phyloP scores from a whole-genome alignment of 495 filamentous ascomycete species.

The Penicillium pulvis region DNA sequence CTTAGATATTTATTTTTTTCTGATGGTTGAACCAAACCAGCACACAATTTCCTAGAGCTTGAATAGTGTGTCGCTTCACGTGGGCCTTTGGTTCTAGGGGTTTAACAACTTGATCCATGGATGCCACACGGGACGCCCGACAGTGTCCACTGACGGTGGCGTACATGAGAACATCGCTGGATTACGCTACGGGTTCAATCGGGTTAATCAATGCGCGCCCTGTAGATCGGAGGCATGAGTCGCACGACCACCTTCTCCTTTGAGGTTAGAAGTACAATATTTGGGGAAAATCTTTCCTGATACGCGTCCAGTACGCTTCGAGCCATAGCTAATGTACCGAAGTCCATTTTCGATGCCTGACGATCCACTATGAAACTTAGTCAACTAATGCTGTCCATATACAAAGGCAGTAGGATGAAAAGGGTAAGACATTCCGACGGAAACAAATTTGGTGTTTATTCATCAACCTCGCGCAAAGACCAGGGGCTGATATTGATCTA shows the following conservation, averaged over 20 bases:
- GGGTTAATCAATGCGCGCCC: not conserved
- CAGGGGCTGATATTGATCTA: not conserved
- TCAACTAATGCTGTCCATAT: not conserved
- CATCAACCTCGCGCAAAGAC: not conserved
- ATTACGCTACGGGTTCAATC: constrained; percentile 1
- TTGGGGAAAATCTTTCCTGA: not conserved
- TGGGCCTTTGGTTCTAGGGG: not conserved
- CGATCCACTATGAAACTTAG: not conserved
- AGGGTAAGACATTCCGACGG: not conserved
- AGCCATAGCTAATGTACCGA: not conserved
- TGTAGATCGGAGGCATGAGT: not conserved
- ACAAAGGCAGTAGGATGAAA: not conserved
- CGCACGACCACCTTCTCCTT: constrained; percentile 4
- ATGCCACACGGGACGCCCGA: not conserved
- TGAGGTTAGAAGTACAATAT: not conserved
- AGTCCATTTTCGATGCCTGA: not conserved
- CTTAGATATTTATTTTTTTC: not conserved
- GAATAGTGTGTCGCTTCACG: not conserved
- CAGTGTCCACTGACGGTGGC: not conserved
- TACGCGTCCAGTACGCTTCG: not conserved
- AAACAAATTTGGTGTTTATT: not conserved
- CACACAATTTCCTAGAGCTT: not conserved
- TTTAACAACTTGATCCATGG: not conserved
- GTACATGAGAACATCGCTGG: not conserved
- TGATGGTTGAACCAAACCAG: not conserved